Conservation (phyloP, 2,329 filamentous ascomycete species). For the Zasmidium angulare region DNA sequence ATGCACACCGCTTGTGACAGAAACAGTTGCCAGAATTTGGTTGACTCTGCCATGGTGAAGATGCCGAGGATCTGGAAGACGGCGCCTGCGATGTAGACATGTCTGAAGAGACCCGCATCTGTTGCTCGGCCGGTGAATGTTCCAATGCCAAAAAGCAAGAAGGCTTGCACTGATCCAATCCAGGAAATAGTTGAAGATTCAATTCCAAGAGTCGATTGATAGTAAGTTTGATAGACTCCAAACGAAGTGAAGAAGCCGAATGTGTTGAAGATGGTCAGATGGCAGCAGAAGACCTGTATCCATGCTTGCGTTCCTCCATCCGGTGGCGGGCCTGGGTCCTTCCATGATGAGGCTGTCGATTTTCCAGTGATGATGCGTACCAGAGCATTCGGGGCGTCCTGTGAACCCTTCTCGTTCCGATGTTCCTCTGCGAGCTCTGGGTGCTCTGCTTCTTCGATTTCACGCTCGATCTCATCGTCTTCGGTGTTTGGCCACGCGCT, state of each 20-base stretch:
- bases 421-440: background rate
- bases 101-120: conserved; percentile 51
- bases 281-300: conserved; percentile 30
- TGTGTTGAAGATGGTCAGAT: conserved; percentile 36
- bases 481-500: conserved; percentile 21
- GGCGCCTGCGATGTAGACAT: conserved; percentile 44
- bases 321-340: conserved; percentile 40
- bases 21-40: conserved; percentile 54
- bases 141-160: conserved; percentile 54
- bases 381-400: conserved; percentile 10
- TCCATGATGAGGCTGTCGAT: conserved; percentile 29
- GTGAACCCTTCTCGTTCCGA: conserved; percentile 2
- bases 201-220: conserved; percentile 36
- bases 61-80: conserved; percentile 51
- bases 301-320: conserved; percentile 42
- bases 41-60: conserved; percentile 54
- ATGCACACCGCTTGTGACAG: conserved; percentile 54
- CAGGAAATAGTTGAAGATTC: conserved; percentile 50
- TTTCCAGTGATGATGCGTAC: conserved; percentile 26
- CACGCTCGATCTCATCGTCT: conserved; percentile 22
- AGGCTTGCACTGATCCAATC: conserved; percentile 54
- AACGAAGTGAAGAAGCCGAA: conserved; percentile 31
- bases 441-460: conserved; percentile 20
- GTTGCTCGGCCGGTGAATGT: conserved; percentile 54
- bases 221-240: conserved; percentile 50